Percentiles rank a stretch among this genome's conserved stretches.
These are phyloP conservation scores for Ophiostoma australiae DNA, from an alignment of 2,329 filamentous ascomycete genomes.

Conservation along the genomic window DNA sequence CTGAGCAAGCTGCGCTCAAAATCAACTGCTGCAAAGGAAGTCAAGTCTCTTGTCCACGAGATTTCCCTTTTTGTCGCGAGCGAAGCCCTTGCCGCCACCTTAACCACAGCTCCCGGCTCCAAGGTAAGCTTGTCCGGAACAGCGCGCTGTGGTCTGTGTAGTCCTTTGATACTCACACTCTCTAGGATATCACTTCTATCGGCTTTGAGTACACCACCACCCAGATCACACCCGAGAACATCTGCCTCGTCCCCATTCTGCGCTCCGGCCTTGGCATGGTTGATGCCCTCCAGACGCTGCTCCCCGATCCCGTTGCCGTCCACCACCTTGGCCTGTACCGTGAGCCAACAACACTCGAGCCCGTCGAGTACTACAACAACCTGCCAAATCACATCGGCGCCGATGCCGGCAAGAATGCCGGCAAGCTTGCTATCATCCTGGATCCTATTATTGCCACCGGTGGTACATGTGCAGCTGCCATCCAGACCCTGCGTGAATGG, in stretches of 20 bases:
- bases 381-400: slow-evolving; percentile 65
- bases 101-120: slow-evolving; percentile 54
- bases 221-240: slow-evolving; percentile 55
- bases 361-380: slow-evolving; percentile 98
- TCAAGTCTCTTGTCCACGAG: slow-evolving; percentile 77
- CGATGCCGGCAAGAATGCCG: slow-evolving; percentile 37
- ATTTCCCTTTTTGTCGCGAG: slow-evolving; percentile 77
- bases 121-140: slow-evolving; percentile 50
- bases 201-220: slow-evolving; percentile 68
- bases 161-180: slow-evolving; percentile 16
- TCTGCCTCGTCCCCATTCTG: slow-evolving; percentile 88
- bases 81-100: slow-evolving; percentile 66
- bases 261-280: slow-evolving; percentile 88
- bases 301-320: slow-evolving; percentile 72
- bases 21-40: slow-evolving; percentile 65
- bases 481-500: slow-evolving; percentile 86
- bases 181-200: slow-evolving; percentile 70
- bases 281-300: slow-evolving; percentile 76
- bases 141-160: neutral
- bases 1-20: slow-evolving; percentile 81
- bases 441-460: slow-evolving; percentile 94
- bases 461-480: slow-evolving; percentile 81
- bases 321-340: slow-evolving; percentile 95
- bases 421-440: slow-evolving; percentile 70
- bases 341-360: slow-evolving; percentile 77